phyloP scores from a whole-genome alignment of 2,329 filamentous ascomycete species.

The Pochonia chlamydosporia region DNA sequence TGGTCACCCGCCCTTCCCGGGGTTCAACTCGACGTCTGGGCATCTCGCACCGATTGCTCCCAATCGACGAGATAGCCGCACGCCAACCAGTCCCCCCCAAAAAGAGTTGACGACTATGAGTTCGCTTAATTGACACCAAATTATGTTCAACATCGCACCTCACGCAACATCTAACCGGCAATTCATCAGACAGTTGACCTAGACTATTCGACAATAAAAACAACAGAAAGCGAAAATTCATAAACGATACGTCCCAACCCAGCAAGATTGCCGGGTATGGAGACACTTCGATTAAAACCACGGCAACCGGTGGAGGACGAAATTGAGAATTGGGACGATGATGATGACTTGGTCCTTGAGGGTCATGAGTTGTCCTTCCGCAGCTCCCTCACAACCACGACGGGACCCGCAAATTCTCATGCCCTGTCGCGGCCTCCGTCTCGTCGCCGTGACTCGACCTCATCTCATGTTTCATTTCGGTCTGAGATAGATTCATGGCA shows the following conservation, averaged over 20 bases:
- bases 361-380: constrained; percentile 58
- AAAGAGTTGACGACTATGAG: constrained; percentile 17
- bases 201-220: background rate
- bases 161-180: background rate
- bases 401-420: constrained; percentile 9
- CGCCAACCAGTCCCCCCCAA: background rate
- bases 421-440: constrained; percentile 16
- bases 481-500: constrained; percentile 74
- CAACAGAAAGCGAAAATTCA: background rate
- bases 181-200: background rate
- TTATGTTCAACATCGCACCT: constrained; percentile 3
- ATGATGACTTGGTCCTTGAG: constrained; percentile 62
- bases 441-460: constrained; percentile 68
- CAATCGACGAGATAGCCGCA: background rate
- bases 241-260: constrained; percentile 7
- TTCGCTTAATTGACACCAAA: constrained; percentile 13
- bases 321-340: constrained; percentile 76
- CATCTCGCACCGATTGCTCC: background rate
- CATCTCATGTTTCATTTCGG: constrained; percentile 73
- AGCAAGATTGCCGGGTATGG: constrained; percentile 36
- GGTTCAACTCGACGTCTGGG: background rate
- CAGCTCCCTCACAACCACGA: constrained; percentile 36
- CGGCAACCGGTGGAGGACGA: constrained; percentile 50
- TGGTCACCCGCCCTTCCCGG: too few relatives aligned
- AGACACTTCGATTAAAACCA: constrained; percentile 47